A percentile compares a stretch with the other conserved stretches of the same genome.
These are phyloP conservation scores for Trypanosoma congolense DNA, from an alignment of 208 protist species.

Conservation along the genomic window DNA sequence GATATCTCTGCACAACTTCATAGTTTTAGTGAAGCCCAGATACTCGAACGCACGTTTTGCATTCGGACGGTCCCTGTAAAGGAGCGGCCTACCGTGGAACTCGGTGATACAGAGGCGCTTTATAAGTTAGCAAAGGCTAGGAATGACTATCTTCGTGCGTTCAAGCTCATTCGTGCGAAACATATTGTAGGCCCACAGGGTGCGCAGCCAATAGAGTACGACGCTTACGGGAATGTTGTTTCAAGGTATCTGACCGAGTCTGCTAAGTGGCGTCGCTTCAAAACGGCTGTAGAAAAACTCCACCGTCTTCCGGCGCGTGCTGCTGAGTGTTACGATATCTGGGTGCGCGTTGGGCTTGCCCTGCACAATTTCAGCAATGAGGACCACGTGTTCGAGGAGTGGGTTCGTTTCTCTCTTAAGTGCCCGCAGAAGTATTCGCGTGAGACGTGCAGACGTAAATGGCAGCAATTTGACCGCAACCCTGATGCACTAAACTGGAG, in stretches of 20 bases:
- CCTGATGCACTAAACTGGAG: conserved; percentile 82
- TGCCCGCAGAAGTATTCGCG: conserved; percentile 78
- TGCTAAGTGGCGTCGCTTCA: conserved; percentile 72
- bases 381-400: conserved; percentile 82
- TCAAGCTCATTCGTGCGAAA: conserved; percentile 46
- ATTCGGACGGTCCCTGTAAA: conserved; percentile 35
- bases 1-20: conserved; percentile 47
- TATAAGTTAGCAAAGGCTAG: conserved; percentile 15
- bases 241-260: conserved; percentile 64
- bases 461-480: conserved; percentile 81
- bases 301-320: conserved; percentile 42
- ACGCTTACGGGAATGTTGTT: conserved; percentile 75
- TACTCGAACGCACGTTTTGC: conserved; percentile 64
- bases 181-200: conserved; percentile 50
- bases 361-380: conserved; percentile 88
- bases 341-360: conserved; percentile 77
- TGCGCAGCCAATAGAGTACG: conserved; percentile 53
- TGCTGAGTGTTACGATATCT: conserved; percentile 71
- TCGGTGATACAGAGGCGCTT: not conserved
- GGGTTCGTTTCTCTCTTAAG: conserved; percentile 75
- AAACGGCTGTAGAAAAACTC: conserved; percentile 50
- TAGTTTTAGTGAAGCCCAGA: conserved; percentile 59
- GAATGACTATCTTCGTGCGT: conserved; percentile 24
- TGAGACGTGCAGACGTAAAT: conserved; percentile 71
- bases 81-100: conserved; percentile 8